phyloP scores from a whole-genome alignment of 257 asterid genomes.

The Paulownia fortunei region DNA sequence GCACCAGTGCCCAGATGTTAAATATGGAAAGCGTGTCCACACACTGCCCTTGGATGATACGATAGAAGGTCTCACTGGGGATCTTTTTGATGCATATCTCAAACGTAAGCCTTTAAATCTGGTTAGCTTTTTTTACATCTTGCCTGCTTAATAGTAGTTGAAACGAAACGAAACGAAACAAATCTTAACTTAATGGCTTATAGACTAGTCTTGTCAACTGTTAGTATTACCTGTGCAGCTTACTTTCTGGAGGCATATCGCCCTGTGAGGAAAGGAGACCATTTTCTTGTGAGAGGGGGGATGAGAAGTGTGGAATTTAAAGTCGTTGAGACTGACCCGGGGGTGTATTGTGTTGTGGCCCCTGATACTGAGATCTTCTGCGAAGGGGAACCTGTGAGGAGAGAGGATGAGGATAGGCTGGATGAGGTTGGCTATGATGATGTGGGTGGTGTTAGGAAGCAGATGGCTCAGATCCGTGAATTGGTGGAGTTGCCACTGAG shows the following conservation, averaged over 20 bases:
- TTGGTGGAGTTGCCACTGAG: slow-evolving; percentile 64
- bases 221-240: slow-evolving; percentile 42
- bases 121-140: neutral
- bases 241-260: slow-evolving; percentile 60
- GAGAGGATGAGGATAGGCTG: slow-evolving; percentile 64
- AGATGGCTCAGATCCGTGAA: slow-evolving; percentile 71
- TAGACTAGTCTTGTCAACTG: slow-evolving; percentile 6
- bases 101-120: slow-evolving; percentile 60
- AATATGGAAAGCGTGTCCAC: slow-evolving; percentile 89
- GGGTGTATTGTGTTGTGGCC: slow-evolving; percentile 67
- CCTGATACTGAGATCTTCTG: slow-evolving; percentile 72
- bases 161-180: neutral
- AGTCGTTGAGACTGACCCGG: slow-evolving; percentile 65
- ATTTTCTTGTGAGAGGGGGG: slow-evolving; percentile 67
- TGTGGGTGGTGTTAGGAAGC: slow-evolving; percentile 69
- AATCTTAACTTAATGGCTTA: neutral
- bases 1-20: slow-evolving; percentile 94
- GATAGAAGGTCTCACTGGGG: slow-evolving; percentile 90
- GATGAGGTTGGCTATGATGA: slow-evolving; percentile 70
- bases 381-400: slow-evolving; percentile 66
- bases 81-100: slow-evolving; percentile 74
- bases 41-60: slow-evolving; percentile 84
- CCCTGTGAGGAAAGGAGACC: slow-evolving; percentile 67
- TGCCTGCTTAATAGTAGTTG: neutral
- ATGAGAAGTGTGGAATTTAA: slow-evolving; percentile 69